Evolutionary conservation across 345 rosid genomes (phyloP).

Genomic region (Salix caprea): DNA sequence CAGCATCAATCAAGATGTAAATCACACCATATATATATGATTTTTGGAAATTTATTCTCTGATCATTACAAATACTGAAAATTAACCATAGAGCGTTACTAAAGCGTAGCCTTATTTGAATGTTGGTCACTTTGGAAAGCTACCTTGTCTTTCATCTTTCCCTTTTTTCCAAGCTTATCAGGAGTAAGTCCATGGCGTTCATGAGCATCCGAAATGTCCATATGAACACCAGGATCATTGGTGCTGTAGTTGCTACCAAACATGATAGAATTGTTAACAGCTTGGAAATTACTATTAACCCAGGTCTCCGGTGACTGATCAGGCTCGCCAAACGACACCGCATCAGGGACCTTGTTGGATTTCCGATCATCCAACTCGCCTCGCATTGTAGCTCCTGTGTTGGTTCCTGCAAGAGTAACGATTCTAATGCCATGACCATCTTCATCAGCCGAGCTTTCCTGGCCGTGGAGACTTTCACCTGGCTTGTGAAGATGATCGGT

Average conservation of each 20-base stretch:
- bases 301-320: constrained; percentile 44
- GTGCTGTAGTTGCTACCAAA: constrained; percentile 54
- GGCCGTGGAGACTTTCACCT: constrained; percentile 32
- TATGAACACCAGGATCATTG: constrained; percentile 86
- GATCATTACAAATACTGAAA: neutral
- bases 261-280: constrained; percentile 90
- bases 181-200: neutral
- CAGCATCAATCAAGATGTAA: neutral
- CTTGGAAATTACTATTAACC: constrained; percentile 90
- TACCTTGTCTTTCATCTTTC: constrained; percentile 14
- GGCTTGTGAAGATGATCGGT: constrained; percentile 34
- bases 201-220: constrained; percentile 46
- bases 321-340: constrained; percentile 20
- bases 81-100: neutral
- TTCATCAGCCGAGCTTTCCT: constrained; percentile 23
- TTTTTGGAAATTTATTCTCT: neutral
- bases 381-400: constrained; percentile 71
- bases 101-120: neutral
- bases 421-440: constrained; percentile 43
- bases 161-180: constrained; percentile 12
- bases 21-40: neutral
- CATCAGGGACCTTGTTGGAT: neutral
- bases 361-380: constrained; percentile 44
- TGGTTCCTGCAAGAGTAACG: constrained; percentile 75
- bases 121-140: neutral